Conservation (phyloP, 2,329 filamentous ascomycete genomes). For the Coniochaeta prunicola region DNA sequence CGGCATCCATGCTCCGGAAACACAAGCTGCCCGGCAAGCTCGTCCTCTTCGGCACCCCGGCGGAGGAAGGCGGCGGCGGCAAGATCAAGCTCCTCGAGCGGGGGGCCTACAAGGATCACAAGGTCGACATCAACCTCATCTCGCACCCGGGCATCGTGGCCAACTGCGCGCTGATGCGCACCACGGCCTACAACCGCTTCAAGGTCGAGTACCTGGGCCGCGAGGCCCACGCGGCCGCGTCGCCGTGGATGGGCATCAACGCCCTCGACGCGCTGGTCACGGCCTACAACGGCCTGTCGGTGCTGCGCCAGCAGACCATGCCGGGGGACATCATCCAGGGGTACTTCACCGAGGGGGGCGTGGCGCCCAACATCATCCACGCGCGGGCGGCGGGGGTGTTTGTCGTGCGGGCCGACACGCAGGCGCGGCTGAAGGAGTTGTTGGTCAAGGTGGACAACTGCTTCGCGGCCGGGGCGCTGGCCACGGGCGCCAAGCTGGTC, state of each 20-base stretch:
- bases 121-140: slow-evolving; percentile 29
- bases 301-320: slow-evolving; percentile 48
- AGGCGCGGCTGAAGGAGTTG: slow-evolving; percentile 31
- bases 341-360: slow-evolving; percentile 45
- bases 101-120: slow-evolving; percentile 33
- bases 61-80: slow-evolving; percentile 44
- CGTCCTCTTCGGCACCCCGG: slow-evolving; percentile 43
- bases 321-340: slow-evolving; percentile 43
- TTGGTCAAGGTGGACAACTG: slow-evolving; percentile 33
- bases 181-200: slow-evolving; percentile 41
- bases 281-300: slow-evolving; percentile 38
- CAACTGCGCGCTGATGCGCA: slow-evolving; percentile 41
- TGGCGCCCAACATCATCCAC: slow-evolving; percentile 50
- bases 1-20: slow-evolving; percentile 33
- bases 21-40: slow-evolving; percentile 34
- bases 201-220: slow-evolving; percentile 45
- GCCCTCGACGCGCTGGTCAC: slow-evolving; percentile 49
- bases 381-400: slow-evolving; percentile 37
- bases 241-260: slow-evolving; percentile 53
- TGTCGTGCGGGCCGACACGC: slow-evolving; percentile 34
- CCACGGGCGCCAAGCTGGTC: slow-evolving; percentile 39
- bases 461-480: slow-evolving; percentile 29
- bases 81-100: slow-evolving; percentile 38
- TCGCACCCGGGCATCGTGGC: slow-evolving; percentile 34
- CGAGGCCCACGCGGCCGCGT: slow-evolving; percentile 48